Conservation (phyloP, 2,329 filamentous ascomycete genomes). For the Cladosporium sp. region DNA sequence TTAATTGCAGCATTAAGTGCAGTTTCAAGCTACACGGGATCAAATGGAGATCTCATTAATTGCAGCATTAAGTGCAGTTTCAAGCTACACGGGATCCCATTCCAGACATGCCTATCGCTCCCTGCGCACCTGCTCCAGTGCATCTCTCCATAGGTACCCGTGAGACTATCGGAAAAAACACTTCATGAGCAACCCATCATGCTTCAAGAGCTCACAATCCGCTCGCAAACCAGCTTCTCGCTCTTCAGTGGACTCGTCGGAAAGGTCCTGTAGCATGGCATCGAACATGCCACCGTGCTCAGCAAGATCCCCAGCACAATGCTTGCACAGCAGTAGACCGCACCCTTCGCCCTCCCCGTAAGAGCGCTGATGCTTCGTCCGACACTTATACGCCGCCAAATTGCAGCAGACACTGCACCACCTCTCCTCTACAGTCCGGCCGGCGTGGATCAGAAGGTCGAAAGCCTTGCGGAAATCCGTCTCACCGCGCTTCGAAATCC, state of each 20-base stretch:
- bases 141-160: not conserved
- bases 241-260: slow-evolving; percentile 15
- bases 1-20: not conserved
- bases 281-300: slow-evolving; percentile 22
- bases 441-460: slow-evolving; percentile 19
- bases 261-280: slow-evolving; percentile 19
- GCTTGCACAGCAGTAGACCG: slow-evolving; percentile 30
- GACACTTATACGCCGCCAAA: slow-evolving; percentile 36
- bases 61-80: not conserved
- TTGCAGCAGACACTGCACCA: slow-evolving; percentile 41
- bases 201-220: slow-evolving; percentile 31
- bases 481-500: too few species aligned
- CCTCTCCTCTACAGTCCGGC: slow-evolving; percentile 14
- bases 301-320: slow-evolving; percentile 23
- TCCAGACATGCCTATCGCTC: slow-evolving; percentile 6
- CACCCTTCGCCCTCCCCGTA: slow-evolving; percentile 21
- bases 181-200: slow-evolving; percentile 28
- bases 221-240: slow-evolving; percentile 28
- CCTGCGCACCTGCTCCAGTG: too few species aligned
- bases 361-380: slow-evolving; percentile 4
- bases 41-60: too few species aligned
- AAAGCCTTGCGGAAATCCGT: too few species aligned
- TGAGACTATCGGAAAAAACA: not conserved
- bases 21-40: not conserved
- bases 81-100: not conserved